Evolutionary conservation across 495 filamentous ascomycete species (phyloP), one percentile per base, ranked within the genome.

Genomic region (Aspergillus bertholletiae): DNA sequence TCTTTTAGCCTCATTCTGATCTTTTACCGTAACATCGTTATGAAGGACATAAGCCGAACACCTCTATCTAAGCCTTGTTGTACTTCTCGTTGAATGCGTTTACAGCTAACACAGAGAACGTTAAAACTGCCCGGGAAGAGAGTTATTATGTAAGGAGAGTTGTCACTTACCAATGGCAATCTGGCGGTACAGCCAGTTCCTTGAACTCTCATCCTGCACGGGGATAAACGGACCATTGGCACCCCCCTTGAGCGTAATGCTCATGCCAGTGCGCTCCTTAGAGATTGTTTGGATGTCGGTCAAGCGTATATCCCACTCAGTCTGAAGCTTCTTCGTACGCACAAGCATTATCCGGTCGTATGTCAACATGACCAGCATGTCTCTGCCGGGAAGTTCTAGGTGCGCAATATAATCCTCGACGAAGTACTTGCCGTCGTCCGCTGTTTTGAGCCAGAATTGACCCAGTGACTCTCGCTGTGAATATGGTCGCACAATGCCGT

Each of bases 381-480:
- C 94, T 64, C 92, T 86, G 8, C 87, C 83, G 6, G 87, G 88
- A 26, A 98, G 85, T 65, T 97, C 94, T 20, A 98, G 80, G 59
- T 98, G 94, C 12, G 92, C 94, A 64, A 98, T 94, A 72, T 98
- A 98, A 63, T 92, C 83, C 70, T 97, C 95, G 73, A 93, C 85
- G 81, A 98, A 98, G 76, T 89, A 96, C 74, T 92, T 95, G 45
- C 94, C 94, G 55, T 96, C 92, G 64, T 97, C 95, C 1, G 94
- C 80, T 20, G 96, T 96, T 77, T 98, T 98, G 59, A 98, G 84
- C 94, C 94, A 98, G 76, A 92, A 96, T 70, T 98, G 94, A 8
- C 94, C 94, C 13, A 98, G 84, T 1, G 94, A 92, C 76, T 98
- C 94, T 15, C 94, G 89, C 69, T 97, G 92, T 13, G 84, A 90